phyloP scores from a whole-genome alignment of 2,329 filamentous ascomycete genomes.

The Pseudocercospora fuligena region DNA sequence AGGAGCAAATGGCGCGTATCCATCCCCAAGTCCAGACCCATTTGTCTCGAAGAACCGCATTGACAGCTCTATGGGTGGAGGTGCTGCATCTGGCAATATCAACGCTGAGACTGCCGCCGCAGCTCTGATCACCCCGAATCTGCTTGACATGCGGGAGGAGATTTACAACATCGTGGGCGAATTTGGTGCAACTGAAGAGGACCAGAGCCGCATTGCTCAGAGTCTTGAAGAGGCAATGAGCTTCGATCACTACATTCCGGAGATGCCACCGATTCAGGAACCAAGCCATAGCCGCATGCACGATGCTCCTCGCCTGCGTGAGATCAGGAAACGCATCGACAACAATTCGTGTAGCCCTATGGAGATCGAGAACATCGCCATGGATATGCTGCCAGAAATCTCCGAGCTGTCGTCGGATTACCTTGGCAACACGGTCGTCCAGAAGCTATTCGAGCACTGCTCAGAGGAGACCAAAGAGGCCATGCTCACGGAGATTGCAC shows the following conservation, averaged over 20 bases:
- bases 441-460: conserved; percentile 97
- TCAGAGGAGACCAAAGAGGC: conserved; percentile 87
- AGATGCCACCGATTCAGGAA: conserved; percentile 88
- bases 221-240: conserved; percentile 78
- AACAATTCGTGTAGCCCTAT: conserved; percentile 84
- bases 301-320: conserved; percentile 90
- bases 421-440: conserved; percentile 97
- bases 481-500: conserved; percentile 86
- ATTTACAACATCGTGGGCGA: conserved; percentile 85
- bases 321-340: conserved; percentile 97
- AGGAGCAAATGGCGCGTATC: conserved; percentile 83
- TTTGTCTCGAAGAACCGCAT: conserved; percentile 55
- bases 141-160: conserved; percentile 79
- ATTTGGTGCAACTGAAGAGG: conserved; percentile 83
- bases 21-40: conserved; percentile 89
- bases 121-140: conserved; percentile 70
- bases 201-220: conserved; percentile 71
- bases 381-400: conserved; percentile 95
- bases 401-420: conserved; percentile 95
- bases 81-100: conserved; percentile 41
- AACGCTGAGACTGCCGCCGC: conserved; percentile 54
- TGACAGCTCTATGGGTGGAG: conserved; percentile 37
- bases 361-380: conserved; percentile 90
- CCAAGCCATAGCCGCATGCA: conserved; percentile 87
- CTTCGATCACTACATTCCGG: conserved; percentile 72